Percentiles rank a stretch among this genome's conserved stretches.
phyloP scores from a whole-genome alignment of 2,329 filamentous ascomycete species.

The Phaeosphaeria sp. region DNA sequence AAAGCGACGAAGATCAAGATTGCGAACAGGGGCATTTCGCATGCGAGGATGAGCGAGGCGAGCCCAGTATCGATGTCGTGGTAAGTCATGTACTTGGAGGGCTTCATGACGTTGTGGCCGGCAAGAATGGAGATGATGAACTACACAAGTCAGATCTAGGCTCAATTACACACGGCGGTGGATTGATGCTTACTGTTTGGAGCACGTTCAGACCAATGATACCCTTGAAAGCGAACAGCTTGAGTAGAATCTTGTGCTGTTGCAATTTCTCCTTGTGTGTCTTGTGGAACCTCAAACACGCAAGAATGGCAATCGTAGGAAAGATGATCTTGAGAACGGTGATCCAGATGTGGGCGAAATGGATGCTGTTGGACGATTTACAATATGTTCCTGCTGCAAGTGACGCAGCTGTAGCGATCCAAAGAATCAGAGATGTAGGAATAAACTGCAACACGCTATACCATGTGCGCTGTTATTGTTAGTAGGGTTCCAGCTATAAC shows the following conservation, averaged over 20 bases:
- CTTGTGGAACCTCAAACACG: constrained; percentile 34
- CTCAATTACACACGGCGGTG: background rate
- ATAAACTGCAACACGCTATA: constrained; percentile 43
- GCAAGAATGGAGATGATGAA: constrained; percentile 41
- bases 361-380: constrained; percentile 32
- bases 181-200: constrained; percentile 30
- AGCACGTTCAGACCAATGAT: constrained; percentile 39
- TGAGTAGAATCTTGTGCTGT: constrained; percentile 35
- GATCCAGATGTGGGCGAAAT: constrained; percentile 44
- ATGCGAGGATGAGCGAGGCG: constrained; percentile 35
- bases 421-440: constrained; percentile 34
- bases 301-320: constrained; percentile 28
- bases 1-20: constrained; percentile 36
- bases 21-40: constrained; percentile 44
- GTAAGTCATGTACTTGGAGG: constrained; percentile 37
- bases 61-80: constrained; percentile 37
- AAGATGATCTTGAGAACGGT: constrained; percentile 26
- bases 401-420: constrained; percentile 32
- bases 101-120: constrained; percentile 26
- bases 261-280: constrained; percentile 25
- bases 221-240: constrained; percentile 41
- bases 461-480: constrained; percentile 31
- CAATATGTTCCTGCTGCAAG: constrained; percentile 38
- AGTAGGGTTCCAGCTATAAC: background rate
- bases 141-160: constrained; percentile 7